Evolutionary conservation across 164 flowering plant genomes (phyloP).

Genomic region (Aristolochia californica): DNA sequence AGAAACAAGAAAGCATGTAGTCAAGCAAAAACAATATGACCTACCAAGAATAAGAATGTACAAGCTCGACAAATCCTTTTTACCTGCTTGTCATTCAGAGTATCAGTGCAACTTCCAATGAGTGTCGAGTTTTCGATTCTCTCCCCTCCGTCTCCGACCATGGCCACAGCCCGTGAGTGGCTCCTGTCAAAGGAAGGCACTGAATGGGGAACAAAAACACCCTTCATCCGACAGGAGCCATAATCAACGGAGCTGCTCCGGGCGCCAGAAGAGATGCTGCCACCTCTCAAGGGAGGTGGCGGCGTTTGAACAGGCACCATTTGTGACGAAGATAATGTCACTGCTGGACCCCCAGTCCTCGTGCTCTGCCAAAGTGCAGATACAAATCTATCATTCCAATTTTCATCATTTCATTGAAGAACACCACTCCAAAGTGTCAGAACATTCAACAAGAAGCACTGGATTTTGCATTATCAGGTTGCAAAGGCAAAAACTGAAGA

Average conservation of each 20-base stretch:
- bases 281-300: slow-evolving; percentile 17
- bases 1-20: neutral
- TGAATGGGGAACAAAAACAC: slow-evolving; percentile 37
- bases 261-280: slow-evolving; percentile 25
- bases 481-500: no score
- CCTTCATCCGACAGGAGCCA: slow-evolving; percentile 41
- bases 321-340: neutral
- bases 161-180: slow-evolving; percentile 27
- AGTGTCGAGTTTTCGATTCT: slow-evolving; percentile 33
- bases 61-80: neutral
- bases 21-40: neutral
- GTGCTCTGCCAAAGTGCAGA: neutral
- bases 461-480: no score
- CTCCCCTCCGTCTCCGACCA: slow-evolving; percentile 47
- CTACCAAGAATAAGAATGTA: neutral
- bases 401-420: neutral
- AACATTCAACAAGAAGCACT: no score
- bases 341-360: neutral
- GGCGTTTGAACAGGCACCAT: slow-evolving; percentile 12
- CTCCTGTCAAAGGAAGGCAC: slow-evolving; percentile 35
- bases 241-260: slow-evolving; percentile 38
- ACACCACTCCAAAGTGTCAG: no score
- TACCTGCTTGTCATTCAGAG: slow-evolving; percentile 56
- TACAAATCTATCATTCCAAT: neutral
- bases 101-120: slow-evolving; percentile 39